Percentiles rank a stretch among this genome's conserved stretches.
Conservation (phyloP, 140 eudicot genomes). For the Anethum foeniculum region DNA sequence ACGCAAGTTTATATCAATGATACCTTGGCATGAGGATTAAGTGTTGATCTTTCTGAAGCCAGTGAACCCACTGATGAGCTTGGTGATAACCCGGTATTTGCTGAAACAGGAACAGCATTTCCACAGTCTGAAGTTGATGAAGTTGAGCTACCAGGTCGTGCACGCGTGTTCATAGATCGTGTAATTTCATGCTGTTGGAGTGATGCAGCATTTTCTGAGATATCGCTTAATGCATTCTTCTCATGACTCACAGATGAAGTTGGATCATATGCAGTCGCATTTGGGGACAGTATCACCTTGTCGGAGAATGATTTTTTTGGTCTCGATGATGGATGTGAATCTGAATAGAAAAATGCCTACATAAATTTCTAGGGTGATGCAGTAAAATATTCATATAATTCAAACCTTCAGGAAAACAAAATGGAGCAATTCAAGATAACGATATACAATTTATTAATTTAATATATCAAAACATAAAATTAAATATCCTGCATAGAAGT, state of each 20-base stretch:
- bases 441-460: neutral
- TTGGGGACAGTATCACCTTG: slow-evolving; percentile 40
- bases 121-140: slow-evolving; percentile 72
- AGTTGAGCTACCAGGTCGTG: slow-evolving; percentile 48
- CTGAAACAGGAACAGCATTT: slow-evolving; percentile 46
- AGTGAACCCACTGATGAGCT: slow-evolving; percentile 79
- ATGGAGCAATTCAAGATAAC: neutral
- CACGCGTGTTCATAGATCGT: slow-evolving; percentile 32
- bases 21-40: slow-evolving; percentile 97
- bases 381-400: neutral
- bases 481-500: neutral
- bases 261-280: slow-evolving; percentile 55
- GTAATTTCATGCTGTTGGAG: slow-evolving; percentile 27
- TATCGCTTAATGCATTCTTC: slow-evolving; percentile 31
- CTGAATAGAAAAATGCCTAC: slow-evolving; percentile 11
- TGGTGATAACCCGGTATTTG: slow-evolving; percentile 58
- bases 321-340: slow-evolving; percentile 28
- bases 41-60: slow-evolving; percentile 76
- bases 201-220: slow-evolving; percentile 23
- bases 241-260: slow-evolving; percentile 44
- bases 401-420: neutral
- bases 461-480: neutral
- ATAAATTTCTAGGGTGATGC: neutral
- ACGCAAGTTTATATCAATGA: neutral
- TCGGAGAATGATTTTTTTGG: slow-evolving; percentile 38